Evolutionary conservation across 2,329 filamentous ascomycete genomes (phyloP).

Genomic region (Aureobasidium subglaciale): DNA sequence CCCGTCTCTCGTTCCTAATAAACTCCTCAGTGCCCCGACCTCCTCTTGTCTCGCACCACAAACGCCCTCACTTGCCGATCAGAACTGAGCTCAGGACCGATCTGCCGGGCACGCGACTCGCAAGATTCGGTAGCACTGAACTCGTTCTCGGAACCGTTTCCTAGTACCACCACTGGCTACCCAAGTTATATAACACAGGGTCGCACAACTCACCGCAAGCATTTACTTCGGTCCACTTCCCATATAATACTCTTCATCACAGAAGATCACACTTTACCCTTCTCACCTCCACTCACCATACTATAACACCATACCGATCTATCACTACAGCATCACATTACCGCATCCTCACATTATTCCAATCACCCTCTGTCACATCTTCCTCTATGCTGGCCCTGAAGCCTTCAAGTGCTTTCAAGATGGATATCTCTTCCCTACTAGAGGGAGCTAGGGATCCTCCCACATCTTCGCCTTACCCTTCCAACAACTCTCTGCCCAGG

Average conservation of each 20-base stretch:
- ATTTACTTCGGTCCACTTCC: not conserved
- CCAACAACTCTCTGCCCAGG: conserved; percentile 12
- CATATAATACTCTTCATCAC: conserved; percentile 7
- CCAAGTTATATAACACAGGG: conserved; percentile 11
- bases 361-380: not conserved
- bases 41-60: conserved; percentile 13
- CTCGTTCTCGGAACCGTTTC: conserved; percentile 14
- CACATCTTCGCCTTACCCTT: conserved; percentile 49
- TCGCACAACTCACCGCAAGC: conserved; percentile 15
- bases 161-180: conserved; percentile 7
- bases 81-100: conserved; percentile 8
- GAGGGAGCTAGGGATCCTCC: conserved; percentile 59
- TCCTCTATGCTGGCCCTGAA: conserved; percentile 35
- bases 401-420: conserved; percentile 56
- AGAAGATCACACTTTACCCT: not conserved
- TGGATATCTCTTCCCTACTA: conserved; percentile 92
- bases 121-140: conserved; percentile 15
- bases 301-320: not conserved
- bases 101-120: conserved; percentile 14
- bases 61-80: conserved; percentile 9
- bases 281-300: not conserved
- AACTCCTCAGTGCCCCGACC: conserved; percentile 8
- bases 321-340: not conserved
- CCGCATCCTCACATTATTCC: too few species aligned
- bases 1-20: conserved; percentile 4